A percentile compares a stretch with the other conserved stretches of the same genome.
Conservation (phyloP, 495 filamentous ascomycete species). For the Hapsidospora chrysogenum region DNA sequence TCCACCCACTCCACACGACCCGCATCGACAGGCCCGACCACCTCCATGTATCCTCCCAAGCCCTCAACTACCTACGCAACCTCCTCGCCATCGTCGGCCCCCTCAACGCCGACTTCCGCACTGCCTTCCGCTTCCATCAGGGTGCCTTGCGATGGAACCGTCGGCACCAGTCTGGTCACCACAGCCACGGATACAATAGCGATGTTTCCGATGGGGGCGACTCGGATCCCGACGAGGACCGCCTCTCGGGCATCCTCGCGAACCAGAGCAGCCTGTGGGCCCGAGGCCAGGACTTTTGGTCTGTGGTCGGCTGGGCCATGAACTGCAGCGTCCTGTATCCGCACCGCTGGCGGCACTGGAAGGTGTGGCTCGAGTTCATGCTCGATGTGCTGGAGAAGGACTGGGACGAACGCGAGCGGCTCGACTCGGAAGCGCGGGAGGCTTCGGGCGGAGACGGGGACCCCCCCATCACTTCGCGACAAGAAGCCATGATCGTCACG, state of each 20-base stretch:
- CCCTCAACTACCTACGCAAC: conserved; percentile 21
- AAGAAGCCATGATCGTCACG: conserved; percentile 13
- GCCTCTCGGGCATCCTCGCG: conserved; percentile 36
- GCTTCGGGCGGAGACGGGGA: conserved; percentile 5
- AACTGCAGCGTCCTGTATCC: conserved; percentile 63
- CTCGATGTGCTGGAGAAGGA: conserved; percentile 63
- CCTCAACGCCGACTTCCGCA: conserved; percentile 21
- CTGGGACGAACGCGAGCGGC: conserved; percentile 38
- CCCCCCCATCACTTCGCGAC: conserved; percentile 13
- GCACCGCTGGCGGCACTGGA: conserved; percentile 71
- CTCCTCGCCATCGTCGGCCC: conserved; percentile 22
- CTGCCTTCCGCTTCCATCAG: conserved; percentile 16
- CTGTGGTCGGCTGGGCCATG: conserved; percentile 80
- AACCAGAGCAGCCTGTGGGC: conserved; percentile 52
- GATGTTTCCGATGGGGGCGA: conserved; percentile 11
- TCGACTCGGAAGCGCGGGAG: conserved; percentile 9
- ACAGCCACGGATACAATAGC: conserved; percentile 4
- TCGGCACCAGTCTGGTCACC: not conserved
- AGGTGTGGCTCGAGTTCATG: conserved; percentile 65
- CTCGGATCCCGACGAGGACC: conserved; percentile 20
- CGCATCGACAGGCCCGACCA: conserved; percentile 16
- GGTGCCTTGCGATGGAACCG: not conserved
- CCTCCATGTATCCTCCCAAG: conserved; percentile 18
- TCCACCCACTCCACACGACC: conserved; percentile 53
- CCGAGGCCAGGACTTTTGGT: conserved; percentile 73